These are phyloP conservation scores for Yamadazyma tumulicola DNA, from an alignment of 805 yeast genomes.

Conservation along the genomic window DNA sequence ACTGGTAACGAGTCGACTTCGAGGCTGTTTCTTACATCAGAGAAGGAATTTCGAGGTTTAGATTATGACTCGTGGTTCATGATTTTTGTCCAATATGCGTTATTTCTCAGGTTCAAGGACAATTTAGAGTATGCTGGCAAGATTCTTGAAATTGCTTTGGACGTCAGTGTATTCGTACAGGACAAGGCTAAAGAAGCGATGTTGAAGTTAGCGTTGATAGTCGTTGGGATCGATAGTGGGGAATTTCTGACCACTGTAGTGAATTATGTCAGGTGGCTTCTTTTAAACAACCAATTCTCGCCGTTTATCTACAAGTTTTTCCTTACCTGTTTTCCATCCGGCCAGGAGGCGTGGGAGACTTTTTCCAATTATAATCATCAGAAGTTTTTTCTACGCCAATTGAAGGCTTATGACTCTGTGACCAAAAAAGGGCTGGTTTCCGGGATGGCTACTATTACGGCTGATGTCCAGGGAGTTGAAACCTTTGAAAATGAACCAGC, in stretches of 20 bases:
- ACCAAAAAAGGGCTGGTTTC: slow-evolving; percentile 49
- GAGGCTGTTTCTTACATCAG: slow-evolving; percentile 43
- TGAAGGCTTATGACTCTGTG: slow-evolving; percentile 82
- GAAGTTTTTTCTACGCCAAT: slow-evolving; percentile 82
- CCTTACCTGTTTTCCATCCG: slow-evolving; percentile 62
- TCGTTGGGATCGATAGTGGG: slow-evolving; percentile 46
- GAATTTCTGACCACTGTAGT: slow-evolving; percentile 53
- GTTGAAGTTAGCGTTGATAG: slow-evolving; percentile 63
- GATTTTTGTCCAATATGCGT: slow-evolving; percentile 74
- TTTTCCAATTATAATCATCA: slow-evolving; percentile 82
- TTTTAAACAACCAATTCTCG: slow-evolving; percentile 73
- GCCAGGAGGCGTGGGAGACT: slow-evolving; percentile 53
- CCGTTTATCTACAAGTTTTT: slow-evolving; percentile 65
- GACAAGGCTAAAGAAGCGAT: slow-evolving; percentile 57
- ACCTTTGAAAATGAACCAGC: slow-evolving; percentile 47
- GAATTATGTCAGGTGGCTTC: slow-evolving; percentile 56
- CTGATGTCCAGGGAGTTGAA: slow-evolving; percentile 44
- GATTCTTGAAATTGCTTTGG: slow-evolving; percentile 69
- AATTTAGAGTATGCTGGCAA: slow-evolving; percentile 51
- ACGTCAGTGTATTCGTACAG: slow-evolving; percentile 73
- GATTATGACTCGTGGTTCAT: slow-evolving; percentile 80
- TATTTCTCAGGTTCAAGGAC: slow-evolving; percentile 59
- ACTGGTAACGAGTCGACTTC: slow-evolving; percentile 18
- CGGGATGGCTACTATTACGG: slow-evolving; percentile 77
- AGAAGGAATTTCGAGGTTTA: slow-evolving; percentile 68